Percentiles rank a stretch among this genome's conserved stretches.
These are phyloP conservation scores for Onygenales sp. DNA, from an alignment of 2,329 filamentous ascomycete genomes.

Conservation along the genomic window DNA sequence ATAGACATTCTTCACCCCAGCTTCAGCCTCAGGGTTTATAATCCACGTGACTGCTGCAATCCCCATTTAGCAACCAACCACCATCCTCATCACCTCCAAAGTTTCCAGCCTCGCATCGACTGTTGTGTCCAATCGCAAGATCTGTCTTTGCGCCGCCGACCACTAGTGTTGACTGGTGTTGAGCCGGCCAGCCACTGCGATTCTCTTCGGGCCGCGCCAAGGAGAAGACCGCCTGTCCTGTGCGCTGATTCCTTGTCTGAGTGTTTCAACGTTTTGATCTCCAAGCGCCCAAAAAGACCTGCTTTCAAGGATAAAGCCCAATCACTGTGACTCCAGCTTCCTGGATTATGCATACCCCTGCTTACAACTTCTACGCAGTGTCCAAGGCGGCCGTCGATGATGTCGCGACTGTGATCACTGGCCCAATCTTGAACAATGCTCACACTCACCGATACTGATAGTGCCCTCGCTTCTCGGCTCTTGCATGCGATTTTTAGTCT, in stretches of 20 bases:
- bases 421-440: neutral
- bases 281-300: neutral
- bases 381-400: too few relatives aligned
- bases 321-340: neutral
- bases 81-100: neutral
- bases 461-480: neutral
- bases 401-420: neutral
- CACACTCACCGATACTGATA: neutral
- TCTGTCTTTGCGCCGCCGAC: neutral
- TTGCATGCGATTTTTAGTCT: neutral
- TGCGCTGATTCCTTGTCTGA: neutral
- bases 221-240: neutral
- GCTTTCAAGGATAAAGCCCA: neutral
- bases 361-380: too few relatives aligned
- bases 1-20: neutral
- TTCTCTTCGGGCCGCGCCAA: neutral
- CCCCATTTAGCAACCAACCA: neutral
- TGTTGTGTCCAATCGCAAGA: neutral
- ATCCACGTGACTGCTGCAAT: neutral
- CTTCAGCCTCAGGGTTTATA: neutral
- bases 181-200: neutral
- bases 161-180: neutral
- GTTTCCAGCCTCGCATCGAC: neutral
- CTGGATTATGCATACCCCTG: too few relatives aligned
- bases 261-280: neutral